These are phyloP conservation scores for Yamadazyma triangularis DNA, from an alignment of 1,139 yeast species.

Conservation along the genomic window DNA sequence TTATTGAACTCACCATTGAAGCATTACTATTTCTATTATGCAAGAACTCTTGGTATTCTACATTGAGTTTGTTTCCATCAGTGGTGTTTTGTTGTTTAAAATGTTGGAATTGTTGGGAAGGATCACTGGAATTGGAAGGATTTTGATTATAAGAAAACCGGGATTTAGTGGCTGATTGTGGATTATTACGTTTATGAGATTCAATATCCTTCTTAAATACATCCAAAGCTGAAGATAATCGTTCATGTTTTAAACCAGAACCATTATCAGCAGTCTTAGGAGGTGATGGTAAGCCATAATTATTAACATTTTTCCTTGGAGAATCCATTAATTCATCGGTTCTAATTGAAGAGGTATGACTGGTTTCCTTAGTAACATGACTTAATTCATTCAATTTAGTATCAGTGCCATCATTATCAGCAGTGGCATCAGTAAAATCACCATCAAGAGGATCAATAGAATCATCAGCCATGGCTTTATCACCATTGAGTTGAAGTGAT, in stretches of 20 bases:
- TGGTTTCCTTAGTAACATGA: slow-evolving; percentile 16
- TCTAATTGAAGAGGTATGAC: slow-evolving; percentile 9
- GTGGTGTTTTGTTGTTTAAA: slow-evolving; percentile 11
- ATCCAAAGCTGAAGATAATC: slow-evolving; percentile 28
- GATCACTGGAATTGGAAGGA: slow-evolving; percentile 3
- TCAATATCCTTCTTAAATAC: slow-evolving; percentile 28
- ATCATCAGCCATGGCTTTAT: too few relatives aligned
- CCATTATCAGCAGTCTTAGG: slow-evolving; percentile 3
- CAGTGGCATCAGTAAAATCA: slow-evolving; percentile 2
- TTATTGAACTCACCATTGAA: slow-evolving; percentile 43
- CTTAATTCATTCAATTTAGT: slow-evolving; percentile 5
- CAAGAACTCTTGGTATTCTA: slow-evolving; percentile 30
- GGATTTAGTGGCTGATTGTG: slow-evolving; percentile 1
- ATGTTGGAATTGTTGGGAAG: slow-evolving; percentile 13
- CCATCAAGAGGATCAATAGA: slow-evolving; percentile 1
- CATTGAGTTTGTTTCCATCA: slow-evolving; percentile 11
- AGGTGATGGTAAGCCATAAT: slow-evolving; percentile 8
- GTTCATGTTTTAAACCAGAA: slow-evolving; percentile 8
- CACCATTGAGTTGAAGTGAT: slow-evolving; percentile 19
- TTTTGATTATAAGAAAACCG: slow-evolving; percentile 8
- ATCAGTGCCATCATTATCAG: neutral
- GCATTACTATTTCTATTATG: slow-evolving; percentile 28
- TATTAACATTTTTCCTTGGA: slow-evolving; percentile 8
- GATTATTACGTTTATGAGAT: slow-evolving; percentile 17
- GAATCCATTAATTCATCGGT: slow-evolving; percentile 13